These are phyloP conservation scores for Hyparrhenia diplandra DNA, from an alignment of 176 grass and related monocot genomes.

Conservation along the genomic window DNA sequence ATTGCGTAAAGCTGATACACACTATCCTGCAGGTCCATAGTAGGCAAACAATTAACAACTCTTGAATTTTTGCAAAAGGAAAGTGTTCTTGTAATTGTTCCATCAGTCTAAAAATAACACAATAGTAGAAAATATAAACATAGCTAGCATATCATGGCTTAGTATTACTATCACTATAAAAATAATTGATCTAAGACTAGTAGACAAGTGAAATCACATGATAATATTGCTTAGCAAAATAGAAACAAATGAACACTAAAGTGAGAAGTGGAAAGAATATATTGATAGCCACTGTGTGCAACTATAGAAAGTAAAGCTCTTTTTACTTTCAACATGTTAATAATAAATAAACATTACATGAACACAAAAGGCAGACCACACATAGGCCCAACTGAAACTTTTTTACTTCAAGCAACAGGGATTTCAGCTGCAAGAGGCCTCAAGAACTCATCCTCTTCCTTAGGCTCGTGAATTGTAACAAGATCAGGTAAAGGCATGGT, in stretches of 20 bases:
- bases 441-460: constrained; percentile 59
- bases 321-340: constrained; percentile 7
- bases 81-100: background rate
- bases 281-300: constrained; percentile 13
- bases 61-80: background rate
- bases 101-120: background rate
- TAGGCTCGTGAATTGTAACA: constrained; percentile 64
- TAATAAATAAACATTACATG: background rate
- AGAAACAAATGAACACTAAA: background rate
- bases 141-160: background rate
- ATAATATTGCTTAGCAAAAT: background rate
- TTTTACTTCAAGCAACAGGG: constrained; percentile 17
- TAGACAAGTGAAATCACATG: background rate
- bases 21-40: constrained; percentile 50
- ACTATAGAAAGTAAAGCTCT: constrained; percentile 6
- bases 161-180: background rate
- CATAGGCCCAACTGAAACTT: constrained; percentile 20
- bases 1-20: constrained; percentile 49
- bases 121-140: background rate
- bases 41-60: background rate
- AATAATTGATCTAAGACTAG: background rate
- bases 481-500: constrained; percentile 57
- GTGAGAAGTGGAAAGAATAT: background rate
- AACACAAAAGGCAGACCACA: background rate
- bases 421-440: constrained; percentile 43